Base-by-base conservation (phyloP, 1,139 yeast species). In the Torulaspora pretoriensis region DNA sequence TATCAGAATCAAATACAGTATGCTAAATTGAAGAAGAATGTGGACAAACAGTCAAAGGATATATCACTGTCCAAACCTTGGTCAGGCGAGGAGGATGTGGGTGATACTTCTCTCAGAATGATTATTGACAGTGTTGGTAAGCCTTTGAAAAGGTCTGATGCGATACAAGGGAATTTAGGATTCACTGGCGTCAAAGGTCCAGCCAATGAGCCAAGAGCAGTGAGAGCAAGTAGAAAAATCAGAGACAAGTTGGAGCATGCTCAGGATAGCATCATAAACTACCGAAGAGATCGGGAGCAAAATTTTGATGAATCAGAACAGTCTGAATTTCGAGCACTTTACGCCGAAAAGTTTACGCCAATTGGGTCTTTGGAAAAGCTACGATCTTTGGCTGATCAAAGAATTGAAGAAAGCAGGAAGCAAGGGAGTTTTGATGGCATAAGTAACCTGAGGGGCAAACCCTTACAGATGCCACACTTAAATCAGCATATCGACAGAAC, bases 351-450 rank as follows among this genome's bases (percentile, higher is more conserved):
- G 49, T 71, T 85, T 1, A 69, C 76, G 0, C 72, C 76, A 2
- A 68, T 75, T 38, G 74, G 78, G 14, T 71, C 78, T 1, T 61
- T 62, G 32, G 68, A 64, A 37, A 64, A 64, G 48, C 78, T 84
- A 17, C 76, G 74, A 40, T 77, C 85, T 1, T 57, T 87, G 39
- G 96, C 96, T 0, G 85, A 85, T 47, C 80, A 80, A 34, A 71
- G 80, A 40, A 86, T 88, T 19, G 87, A 83, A 57, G 89, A 86
- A 16, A 81, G 84, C 1, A 78, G 83, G 50, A 75, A 79, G 46
- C 72, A 78, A 31, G 96, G 96, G 0, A 81, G 77, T 34, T 88
- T 88, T 58, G 70, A 75, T 4, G 72, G 75, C 43, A 68, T 88
- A 62, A 58, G 64, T 0, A 54, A 59, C 4, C 77, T 81, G 0